Percentiles rank a stretch among this genome's conserved stretches.
Evolutionary conservation across 306 rosid species (phyloP).

Genomic region (Hippophae gyantsensis): DNA sequence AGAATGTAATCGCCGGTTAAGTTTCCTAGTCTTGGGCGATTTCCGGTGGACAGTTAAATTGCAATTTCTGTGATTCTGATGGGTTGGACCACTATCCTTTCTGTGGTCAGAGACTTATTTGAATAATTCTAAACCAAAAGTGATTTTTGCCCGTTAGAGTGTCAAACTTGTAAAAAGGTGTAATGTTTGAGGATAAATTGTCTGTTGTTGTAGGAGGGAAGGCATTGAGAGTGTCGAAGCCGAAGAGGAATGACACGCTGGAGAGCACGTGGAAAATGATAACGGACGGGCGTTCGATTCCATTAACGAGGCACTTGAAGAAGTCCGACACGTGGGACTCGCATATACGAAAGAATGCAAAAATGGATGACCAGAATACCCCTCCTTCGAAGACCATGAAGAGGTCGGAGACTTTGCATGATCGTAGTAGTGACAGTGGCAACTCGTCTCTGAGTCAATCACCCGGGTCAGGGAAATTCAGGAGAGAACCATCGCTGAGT

Average conservation of each 20-base stretch:
- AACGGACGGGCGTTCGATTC: constrained; percentile 72
- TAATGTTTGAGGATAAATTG: neutral
- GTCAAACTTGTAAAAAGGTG: neutral
- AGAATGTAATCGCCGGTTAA: neutral
- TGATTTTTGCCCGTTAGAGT: neutral
- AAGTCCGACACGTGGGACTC: constrained; percentile 77
- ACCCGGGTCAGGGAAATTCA: constrained; percentile 29
- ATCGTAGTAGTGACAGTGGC: constrained; percentile 11
- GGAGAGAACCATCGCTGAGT: constrained; percentile 68
- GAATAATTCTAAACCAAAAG: neutral
- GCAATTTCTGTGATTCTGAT: neutral
- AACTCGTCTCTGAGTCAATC: constrained; percentile 25
- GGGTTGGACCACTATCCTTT: constrained; percentile 1
- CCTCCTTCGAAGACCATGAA: constrained; percentile 45
- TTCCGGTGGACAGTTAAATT: no score
- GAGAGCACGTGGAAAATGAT: constrained; percentile 91
- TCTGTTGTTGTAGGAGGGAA: constrained; percentile 29
- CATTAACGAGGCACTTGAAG: constrained; percentile 66
- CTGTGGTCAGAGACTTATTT: constrained; percentile 9
- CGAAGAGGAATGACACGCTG: constrained; percentile 72
- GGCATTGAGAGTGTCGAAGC: constrained; percentile 58
- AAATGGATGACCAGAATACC: constrained; percentile 24
- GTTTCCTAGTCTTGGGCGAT: neutral
- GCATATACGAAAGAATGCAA: constrained; percentile 27
- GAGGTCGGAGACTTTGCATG: constrained; percentile 55